phyloP scores from a whole-genome alignment of 176 grass and related monocot genomes.

The Oryza meyeriana region DNA sequence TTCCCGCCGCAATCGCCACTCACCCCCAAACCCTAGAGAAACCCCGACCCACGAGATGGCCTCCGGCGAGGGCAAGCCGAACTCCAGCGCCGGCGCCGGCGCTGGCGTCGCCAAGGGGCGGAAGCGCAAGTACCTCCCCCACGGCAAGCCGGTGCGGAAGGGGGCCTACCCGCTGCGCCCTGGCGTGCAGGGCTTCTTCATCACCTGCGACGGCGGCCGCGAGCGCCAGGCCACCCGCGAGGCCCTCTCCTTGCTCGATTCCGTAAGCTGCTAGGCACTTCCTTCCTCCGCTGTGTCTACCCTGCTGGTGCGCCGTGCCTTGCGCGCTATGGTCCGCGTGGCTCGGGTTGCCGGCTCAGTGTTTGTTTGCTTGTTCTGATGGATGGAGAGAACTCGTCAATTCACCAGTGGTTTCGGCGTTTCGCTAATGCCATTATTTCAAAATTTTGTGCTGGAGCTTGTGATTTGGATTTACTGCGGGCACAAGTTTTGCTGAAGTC shows the following conservation, averaged over 20 bases:
- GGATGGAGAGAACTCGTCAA: neutral
- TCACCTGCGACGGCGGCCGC: slow-evolving; percentile 92
- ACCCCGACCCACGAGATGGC: slow-evolving; percentile 30
- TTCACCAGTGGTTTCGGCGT: neutral
- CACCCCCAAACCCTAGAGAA: neutral
- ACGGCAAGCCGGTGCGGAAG: slow-evolving; percentile 78
- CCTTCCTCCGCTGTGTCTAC: neutral
- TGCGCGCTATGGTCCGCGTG: neutral
- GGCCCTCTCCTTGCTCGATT: slow-evolving; percentile 79
- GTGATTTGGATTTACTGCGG: neutral
- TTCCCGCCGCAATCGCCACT: neutral
- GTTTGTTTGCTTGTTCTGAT: neutral
- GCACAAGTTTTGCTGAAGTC: neutral
- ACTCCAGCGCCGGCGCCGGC: neutral
- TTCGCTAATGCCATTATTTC: no score
- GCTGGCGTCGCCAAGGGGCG: slow-evolving; percentile 49
- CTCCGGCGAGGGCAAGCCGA: slow-evolving; percentile 48
- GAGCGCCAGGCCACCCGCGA: slow-evolving; percentile 87
- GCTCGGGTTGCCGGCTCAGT: neutral
- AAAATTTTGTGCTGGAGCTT: neutral
- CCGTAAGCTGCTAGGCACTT: slow-evolving; percentile 27
- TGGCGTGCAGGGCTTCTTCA: slow-evolving; percentile 90
- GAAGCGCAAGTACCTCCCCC: slow-evolving; percentile 83
- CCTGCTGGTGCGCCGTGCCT: no score
- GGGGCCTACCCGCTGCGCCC: slow-evolving; percentile 73